Conservation (phyloP, 2,329 filamentous ascomycete genomes). For the Diplodia sapinea region DNA sequence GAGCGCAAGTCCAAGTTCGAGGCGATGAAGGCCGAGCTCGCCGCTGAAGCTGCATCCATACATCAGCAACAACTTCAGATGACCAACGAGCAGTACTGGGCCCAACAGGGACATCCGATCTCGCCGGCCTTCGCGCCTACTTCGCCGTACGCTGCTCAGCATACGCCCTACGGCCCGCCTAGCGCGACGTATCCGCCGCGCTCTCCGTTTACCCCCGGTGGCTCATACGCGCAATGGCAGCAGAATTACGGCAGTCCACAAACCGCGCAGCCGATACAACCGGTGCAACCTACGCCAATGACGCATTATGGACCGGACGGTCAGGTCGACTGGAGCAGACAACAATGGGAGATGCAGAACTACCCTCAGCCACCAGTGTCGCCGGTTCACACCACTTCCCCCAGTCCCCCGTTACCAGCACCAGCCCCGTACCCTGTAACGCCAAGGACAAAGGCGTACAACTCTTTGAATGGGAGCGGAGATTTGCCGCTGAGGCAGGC, state of each 20-base stretch:
- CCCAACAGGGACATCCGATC: constrained; percentile 19
- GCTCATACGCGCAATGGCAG: constrained; percentile 49
- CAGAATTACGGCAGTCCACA: constrained; percentile 40
- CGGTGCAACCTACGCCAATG: neutral
- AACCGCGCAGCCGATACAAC: neutral
- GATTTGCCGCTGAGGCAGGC: constrained; percentile 23
- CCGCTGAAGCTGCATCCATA: constrained; percentile 21
- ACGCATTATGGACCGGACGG: constrained; percentile 23
- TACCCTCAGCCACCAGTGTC: constrained; percentile 22
- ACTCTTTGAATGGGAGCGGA: constrained; percentile 36
- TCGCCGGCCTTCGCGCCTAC: constrained; percentile 15
- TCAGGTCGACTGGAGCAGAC: constrained; percentile 32
- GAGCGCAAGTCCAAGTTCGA: constrained; percentile 43
- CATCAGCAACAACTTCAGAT: constrained; percentile 18
- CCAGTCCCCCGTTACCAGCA: constrained; percentile 2
- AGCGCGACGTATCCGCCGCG: constrained; percentile 30
- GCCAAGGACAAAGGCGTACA: constrained; percentile 45
- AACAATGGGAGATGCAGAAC: constrained; percentile 49
- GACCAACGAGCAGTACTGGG: constrained; percentile 29
- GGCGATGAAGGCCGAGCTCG: constrained; percentile 44
- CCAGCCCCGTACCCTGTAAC: constrained; percentile 36
- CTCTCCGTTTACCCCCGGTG: constrained; percentile 38
- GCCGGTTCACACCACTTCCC: neutral
- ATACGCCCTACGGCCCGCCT: constrained; percentile 12
- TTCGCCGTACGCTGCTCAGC: constrained; percentile 10